These are phyloP conservation scores for Eimeria necatrix DNA, from an alignment of 169 alveolate genomes.

Conservation along the genomic window DNA sequence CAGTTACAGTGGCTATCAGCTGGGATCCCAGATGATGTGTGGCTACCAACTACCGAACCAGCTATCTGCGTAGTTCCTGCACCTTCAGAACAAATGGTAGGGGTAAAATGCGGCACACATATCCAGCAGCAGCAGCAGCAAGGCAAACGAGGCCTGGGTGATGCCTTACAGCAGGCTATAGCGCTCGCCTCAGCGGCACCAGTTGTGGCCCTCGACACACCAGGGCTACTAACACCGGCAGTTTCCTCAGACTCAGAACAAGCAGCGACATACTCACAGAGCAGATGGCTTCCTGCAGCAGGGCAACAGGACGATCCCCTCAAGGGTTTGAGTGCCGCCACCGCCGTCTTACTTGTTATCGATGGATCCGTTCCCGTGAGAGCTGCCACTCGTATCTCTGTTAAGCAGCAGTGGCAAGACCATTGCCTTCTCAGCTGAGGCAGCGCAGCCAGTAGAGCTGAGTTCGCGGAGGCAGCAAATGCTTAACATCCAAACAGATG, in stretches of 20 bases:
- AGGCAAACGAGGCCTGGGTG: background rate
- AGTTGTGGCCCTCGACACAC: conserved; percentile 64
- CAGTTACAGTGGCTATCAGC: conserved; percentile 38
- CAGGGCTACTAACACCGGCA: conserved; percentile 44
- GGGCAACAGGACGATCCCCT: conserved; percentile 45
- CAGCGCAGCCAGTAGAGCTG: background rate
- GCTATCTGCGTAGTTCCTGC: conserved; percentile 43
- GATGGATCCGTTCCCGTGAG: conserved; percentile 68
- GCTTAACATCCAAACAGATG: background rate
- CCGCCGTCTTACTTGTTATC: conserved; percentile 41
- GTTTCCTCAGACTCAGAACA: conserved; percentile 10
- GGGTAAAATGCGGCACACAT: background rate
- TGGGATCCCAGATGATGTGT: conserved; percentile 63
- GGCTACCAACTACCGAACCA: conserved; percentile 70
- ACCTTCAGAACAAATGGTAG: background rate
- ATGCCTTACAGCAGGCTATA: background rate
- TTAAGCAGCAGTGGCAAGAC: background rate
- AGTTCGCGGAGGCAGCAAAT: background rate
- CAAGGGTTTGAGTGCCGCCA: conserved; percentile 54
- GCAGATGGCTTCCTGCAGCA: conserved; percentile 26
- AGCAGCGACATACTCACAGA: background rate
- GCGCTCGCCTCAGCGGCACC: conserved; percentile 51
- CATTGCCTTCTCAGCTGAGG: background rate
- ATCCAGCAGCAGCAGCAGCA: background rate
- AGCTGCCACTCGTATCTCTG: background rate